Base-by-base conservation (phyloP, 2,329 filamentous ascomycete species). In the Xylariaceae sp. region DNA sequence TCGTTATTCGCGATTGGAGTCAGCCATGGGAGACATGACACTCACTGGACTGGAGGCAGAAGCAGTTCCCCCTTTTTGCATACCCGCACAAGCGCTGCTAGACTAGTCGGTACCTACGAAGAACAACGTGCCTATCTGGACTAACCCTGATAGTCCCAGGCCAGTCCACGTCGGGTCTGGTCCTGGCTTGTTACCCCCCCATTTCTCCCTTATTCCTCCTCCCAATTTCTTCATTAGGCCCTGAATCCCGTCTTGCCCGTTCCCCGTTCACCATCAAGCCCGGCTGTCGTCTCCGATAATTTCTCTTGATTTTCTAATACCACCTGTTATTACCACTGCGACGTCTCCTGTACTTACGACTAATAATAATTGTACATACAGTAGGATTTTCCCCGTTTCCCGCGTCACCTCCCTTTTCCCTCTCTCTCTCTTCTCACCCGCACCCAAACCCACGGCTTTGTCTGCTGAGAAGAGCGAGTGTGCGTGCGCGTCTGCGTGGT, bases 231-330 rank as follows among this genome's bases (percentile, higher is more conserved):
- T 45, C 44, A 40, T 53, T 57, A 42, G 52, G 47, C 39, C 41
- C 51, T 51, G 37, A 43, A 40, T 32, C 51, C 45, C 53, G 53
- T 44, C 40, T 24, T 58, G 60, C 63, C 53, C 47, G 39, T 57
- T 55, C 47, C 50, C 61, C 58, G n/a, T n/a, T n/a, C n/a, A 64
- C 48, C 49, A 35, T 30, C 54, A 48, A 58, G 53, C 48, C 55
- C 57, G 51, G 57, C 47, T 58, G 50, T 61, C 57, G 61, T 58
- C 63, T 65, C 65, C 65, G 65, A 67, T 64, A 66, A 66, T 67
- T 66, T 67, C 65, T 67, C 65, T 65, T 65, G 61, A 63, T 61
- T 59, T 63, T 59, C 62, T 56, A 61, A 61, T 64, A 67, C 54
- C 58, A 64, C 60, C 58, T 60, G 42, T 45, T 56, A 55, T 59